Evolutionary conservation across 306 rosid genomes (phyloP).

Genomic region (Heteromeles arbutifolia): DNA sequence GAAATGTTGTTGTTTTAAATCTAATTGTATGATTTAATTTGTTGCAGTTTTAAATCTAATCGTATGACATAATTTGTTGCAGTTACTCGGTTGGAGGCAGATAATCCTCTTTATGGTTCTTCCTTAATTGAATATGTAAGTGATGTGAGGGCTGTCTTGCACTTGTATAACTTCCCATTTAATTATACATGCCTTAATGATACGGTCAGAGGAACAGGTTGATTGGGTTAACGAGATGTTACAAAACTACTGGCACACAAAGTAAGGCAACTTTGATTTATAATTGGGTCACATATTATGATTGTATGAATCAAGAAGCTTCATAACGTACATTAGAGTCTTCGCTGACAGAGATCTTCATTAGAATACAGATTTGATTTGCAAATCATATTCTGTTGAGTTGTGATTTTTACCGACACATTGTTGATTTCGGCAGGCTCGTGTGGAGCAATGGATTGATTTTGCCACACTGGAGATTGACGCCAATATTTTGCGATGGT

Average conservation of each 20-base stretch:
- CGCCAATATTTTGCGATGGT: constrained; percentile 31
- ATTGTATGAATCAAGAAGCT: background rate
- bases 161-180: background rate
- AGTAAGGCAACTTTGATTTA: background rate
- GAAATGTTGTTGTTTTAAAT: background rate
- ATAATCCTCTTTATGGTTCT: constrained; percentile 42
- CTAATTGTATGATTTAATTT: background rate
- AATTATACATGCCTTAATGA: background rate
- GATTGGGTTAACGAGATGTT: background rate
- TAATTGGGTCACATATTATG: background rate
- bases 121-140: constrained; percentile 49
- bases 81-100: constrained; percentile 57
- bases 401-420: background rate
- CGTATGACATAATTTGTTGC: constrained; percentile 16
- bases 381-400: background rate
- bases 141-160: background rate
- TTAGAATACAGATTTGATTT: background rate
- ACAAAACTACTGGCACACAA: background rate
- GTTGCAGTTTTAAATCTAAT: constrained; percentile 30
- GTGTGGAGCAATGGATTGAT: constrained; percentile 78
- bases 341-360: background rate
- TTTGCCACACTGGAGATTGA: constrained; percentile 64
- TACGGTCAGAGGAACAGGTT: background rate
- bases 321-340: background rate
- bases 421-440: constrained; percentile 43